These are phyloP conservation scores for Sporothrix phasma DNA, from an alignment of 2,329 filamentous ascomycete species.

Conservation along the genomic window DNA sequence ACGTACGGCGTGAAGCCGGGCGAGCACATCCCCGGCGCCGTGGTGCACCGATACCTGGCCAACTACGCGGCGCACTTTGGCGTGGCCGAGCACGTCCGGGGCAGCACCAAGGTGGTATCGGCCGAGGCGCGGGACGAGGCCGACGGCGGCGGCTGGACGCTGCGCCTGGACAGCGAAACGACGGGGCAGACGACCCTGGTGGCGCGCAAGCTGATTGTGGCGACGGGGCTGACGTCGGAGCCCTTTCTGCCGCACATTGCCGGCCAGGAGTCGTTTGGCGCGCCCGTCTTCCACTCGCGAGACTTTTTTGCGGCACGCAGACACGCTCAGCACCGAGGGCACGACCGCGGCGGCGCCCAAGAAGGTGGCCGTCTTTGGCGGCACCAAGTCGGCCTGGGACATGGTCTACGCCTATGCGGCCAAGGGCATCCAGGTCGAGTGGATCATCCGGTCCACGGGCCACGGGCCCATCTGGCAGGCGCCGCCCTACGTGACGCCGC, in stretches of 20 bases:
- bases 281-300: slow-evolving; percentile 40
- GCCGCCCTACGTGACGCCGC: slow-evolving; percentile 52
- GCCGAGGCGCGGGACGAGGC: slow-evolving; percentile 32
- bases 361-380: slow-evolving; percentile 47
- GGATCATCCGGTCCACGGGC: slow-evolving; percentile 48
- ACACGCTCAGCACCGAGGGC: slow-evolving; percentile 28
- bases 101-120: slow-evolving; percentile 30
- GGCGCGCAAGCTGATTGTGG: slow-evolving; percentile 41
- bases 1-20: slow-evolving; percentile 38
- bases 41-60: slow-evolving; percentile 39
- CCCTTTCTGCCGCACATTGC: slow-evolving; percentile 37
- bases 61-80: slow-evolving; percentile 35
- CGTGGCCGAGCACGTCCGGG: slow-evolving; percentile 32
- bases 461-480: slow-evolving; percentile 51
- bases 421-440: slow-evolving; percentile 45
- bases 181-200: slow-evolving; percentile 24
- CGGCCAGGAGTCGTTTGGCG: slow-evolving; percentile 37
- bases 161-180: slow-evolving; percentile 24
- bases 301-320: slow-evolving; percentile 34
- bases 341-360: slow-evolving; percentile 21
- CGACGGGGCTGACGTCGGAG: slow-evolving; percentile 45
- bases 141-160: slow-evolving; percentile 32
- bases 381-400: slow-evolving; percentile 56
- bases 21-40: slow-evolving; percentile 38
- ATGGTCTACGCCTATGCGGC: slow-evolving; percentile 51